A percentile compares a stretch with the other conserved stretches of the same genome.
Evolutionary conservation across 2,329 filamentous ascomycete species (phyloP).

Genomic region (Dactylellina haptotyla): DNA sequence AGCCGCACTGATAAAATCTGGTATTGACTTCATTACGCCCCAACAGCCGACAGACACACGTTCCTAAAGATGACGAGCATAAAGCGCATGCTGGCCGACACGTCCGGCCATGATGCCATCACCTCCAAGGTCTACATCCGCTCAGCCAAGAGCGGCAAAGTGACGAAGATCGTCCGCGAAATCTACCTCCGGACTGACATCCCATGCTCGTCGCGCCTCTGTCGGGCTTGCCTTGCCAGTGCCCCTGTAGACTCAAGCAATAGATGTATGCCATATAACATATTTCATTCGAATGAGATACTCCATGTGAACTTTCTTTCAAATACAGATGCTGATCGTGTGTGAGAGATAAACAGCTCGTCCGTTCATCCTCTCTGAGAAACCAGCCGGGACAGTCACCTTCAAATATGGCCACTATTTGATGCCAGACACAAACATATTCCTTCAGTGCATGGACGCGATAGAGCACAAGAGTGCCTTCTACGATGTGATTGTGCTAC

Average conservation of each 20-base stretch:
- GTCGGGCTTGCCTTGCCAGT: slow-evolving; percentile 75
- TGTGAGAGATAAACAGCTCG: slow-evolving; percentile 66
- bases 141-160: slow-evolving; percentile 93
- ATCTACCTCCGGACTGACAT: slow-evolving; percentile 96
- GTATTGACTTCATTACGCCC: slow-evolving; percentile 7
- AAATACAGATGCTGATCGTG: slow-evolving; percentile 16
- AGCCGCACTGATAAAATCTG: slow-evolving; percentile 27
- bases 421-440: slow-evolving; percentile 93
- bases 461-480: slow-evolving; percentile 93
- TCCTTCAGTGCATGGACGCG: slow-evolving; percentile 94
- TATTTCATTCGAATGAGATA: background rate
- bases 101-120: slow-evolving; percentile 74
- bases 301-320: no score
- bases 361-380: slow-evolving; percentile 88
- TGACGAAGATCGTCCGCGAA: slow-evolving; percentile 98
- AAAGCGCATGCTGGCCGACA: slow-evolving; percentile 68
- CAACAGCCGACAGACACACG: slow-evolving; percentile 1
- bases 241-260: slow-evolving; percentile 83
- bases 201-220: slow-evolving; percentile 92
- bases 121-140: slow-evolving; percentile 96
- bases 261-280: slow-evolving; percentile 68
- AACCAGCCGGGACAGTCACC: slow-evolving; percentile 81
- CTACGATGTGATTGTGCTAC: slow-evolving; percentile 94
- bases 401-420: slow-evolving; percentile 93
- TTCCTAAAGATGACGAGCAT: slow-evolving; percentile 70